Conservation (phyloP, 768 basidiomycete species). For the Coprinopsis marcescibilis region DNA sequence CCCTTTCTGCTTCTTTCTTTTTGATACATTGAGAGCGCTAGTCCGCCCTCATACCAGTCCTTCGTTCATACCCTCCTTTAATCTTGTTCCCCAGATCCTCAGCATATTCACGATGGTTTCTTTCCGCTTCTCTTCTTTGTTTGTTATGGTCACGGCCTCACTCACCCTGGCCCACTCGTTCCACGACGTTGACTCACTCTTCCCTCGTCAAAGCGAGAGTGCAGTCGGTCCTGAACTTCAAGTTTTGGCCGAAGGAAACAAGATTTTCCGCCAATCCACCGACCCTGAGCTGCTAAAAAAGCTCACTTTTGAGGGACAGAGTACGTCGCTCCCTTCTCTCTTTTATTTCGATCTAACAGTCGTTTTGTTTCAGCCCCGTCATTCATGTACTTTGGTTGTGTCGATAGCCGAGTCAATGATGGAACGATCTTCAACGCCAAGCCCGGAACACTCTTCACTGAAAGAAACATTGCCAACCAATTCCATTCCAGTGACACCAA, state of each 20-base stretch:
- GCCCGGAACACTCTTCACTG: slow-evolving; percentile 32
- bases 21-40: no score
- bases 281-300: slow-evolving; percentile 24
- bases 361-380: slow-evolving; percentile 19
- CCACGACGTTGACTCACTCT: no score
- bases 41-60: no score
- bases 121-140: neutral
- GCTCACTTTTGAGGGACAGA: slow-evolving; percentile 27
- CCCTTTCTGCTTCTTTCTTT: no score
- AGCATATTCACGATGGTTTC: no score
- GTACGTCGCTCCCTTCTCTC: slow-evolving; percentile 13
- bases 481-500: slow-evolving; percentile 30
- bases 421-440: slow-evolving; percentile 33
- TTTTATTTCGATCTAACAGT: neutral
- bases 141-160: neutral
- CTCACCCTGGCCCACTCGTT: neutral
- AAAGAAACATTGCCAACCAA: slow-evolving; percentile 36
- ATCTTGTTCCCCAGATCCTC: no score
- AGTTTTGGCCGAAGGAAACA: slow-evolving; percentile 25
- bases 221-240: neutral
- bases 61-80: no score
- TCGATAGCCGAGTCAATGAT: slow-evolving; percentile 33
- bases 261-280: slow-evolving; percentile 21
- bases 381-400: slow-evolving; percentile 34
- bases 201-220: neutral